phyloP scores from a whole-genome alignment of 2,329 filamentous ascomycete species.

The Pseudocercospora macadamiae region DNA sequence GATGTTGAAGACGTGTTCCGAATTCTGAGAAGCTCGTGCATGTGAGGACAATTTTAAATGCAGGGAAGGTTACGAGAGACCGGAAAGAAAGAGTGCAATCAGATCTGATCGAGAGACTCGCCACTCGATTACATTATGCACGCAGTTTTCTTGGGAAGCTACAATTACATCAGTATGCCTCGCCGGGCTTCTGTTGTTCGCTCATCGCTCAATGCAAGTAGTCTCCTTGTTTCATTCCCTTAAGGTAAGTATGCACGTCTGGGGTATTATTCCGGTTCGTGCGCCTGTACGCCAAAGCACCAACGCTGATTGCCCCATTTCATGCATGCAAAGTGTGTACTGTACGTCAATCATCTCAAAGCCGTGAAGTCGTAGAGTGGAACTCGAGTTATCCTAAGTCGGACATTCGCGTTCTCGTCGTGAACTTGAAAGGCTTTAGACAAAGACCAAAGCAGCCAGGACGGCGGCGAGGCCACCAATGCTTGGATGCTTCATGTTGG shows the following conservation, averaged over 20 bases:
- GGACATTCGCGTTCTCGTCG: background rate
- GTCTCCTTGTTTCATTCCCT: background rate
- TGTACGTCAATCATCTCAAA: conserved; percentile 12
- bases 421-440: conserved; percentile 19
- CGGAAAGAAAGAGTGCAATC: background rate
- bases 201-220: conserved; percentile 18
- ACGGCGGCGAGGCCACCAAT: conserved; percentile 27
- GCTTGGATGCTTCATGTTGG: conserved; percentile 23
- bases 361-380: conserved; percentile 15
- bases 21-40: no score
- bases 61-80: background rate
- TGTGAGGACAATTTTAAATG: background rate
- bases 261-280: conserved; percentile 25
- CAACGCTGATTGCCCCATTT: conserved; percentile 20
- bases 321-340: conserved; percentile 10
- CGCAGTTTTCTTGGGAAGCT: conserved; percentile 5
- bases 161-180: conserved; percentile 21
- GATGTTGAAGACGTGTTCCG: no score
- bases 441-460: conserved; percentile 27
- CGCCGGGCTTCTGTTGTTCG: conserved; percentile 20
- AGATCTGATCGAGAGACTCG: conserved; percentile 1
- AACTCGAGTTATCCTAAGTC: background rate
- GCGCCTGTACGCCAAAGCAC: conserved; percentile 26
- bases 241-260: conserved; percentile 25
- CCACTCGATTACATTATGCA: conserved; percentile 20